Conservation (phyloP, 305 asterid species). For the Coffea humblotiana region DNA sequence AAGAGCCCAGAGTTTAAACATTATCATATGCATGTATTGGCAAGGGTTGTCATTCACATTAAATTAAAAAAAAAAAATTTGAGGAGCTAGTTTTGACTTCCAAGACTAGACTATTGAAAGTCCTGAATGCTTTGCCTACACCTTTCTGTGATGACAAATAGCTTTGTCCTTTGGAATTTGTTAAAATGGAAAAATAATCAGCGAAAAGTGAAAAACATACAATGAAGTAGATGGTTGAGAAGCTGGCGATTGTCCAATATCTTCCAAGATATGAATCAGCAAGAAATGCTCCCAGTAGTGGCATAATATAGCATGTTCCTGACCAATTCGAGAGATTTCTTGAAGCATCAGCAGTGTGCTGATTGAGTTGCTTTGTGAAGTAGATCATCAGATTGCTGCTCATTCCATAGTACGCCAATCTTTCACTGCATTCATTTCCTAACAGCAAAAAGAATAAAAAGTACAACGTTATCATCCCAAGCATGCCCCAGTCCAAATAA, state of each 20-base stretch:
- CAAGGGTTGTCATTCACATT: not conserved
- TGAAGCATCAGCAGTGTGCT: slow-evolving; percentile 63
- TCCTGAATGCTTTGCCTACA: too few relatives aligned
- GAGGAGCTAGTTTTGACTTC: not conserved
- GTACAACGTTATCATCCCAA: not conserved
- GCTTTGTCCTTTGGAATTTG: not conserved
- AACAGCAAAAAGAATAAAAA: not conserved
- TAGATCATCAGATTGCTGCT: slow-evolving; percentile 64
- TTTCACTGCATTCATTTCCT: slow-evolving; percentile 82
- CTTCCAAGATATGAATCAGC: slow-evolving; percentile 92
- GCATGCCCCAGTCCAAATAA: not conserved
- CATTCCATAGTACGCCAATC: slow-evolving; percentile 96
- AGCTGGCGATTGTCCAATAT: slow-evolving; percentile 76
- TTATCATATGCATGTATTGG: not conserved
- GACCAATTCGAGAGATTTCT: slow-evolving; percentile 70
- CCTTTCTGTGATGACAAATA: too few relatives aligned
- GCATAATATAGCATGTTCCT: slow-evolving; percentile 82
- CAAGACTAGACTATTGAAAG: too few relatives aligned
- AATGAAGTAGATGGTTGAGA: slow-evolving; percentile 73
- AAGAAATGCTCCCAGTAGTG: slow-evolving; percentile 80
- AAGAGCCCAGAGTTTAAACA: not conserved
- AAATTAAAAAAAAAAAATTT: not conserved
- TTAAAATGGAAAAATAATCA: not conserved
- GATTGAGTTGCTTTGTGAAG: slow-evolving; percentile 47
- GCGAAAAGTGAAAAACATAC: slow-evolving; percentile 37